These are phyloP conservation scores for Gilbertella persicaria DNA, from an alignment of 371 early-diverging fungal genomes.

Conservation along the genomic window DNA sequence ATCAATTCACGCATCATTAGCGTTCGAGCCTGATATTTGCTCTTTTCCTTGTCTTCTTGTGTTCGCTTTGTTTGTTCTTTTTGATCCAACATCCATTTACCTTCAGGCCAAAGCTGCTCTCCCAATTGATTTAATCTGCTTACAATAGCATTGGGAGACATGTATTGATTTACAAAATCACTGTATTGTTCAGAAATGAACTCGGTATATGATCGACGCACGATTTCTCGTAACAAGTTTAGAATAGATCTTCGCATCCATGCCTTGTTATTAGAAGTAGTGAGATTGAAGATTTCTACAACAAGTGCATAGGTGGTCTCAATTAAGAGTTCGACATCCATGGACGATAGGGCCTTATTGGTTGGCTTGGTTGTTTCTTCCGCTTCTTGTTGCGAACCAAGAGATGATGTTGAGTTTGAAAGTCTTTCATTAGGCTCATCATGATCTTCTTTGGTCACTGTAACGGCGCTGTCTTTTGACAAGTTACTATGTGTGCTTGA, in stretches of 20 bases:
- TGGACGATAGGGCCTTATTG: slow-evolving; percentile 24
- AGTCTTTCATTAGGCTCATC: neutral
- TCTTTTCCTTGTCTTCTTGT: slow-evolving; percentile 35
- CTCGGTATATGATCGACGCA: slow-evolving; percentile 44
- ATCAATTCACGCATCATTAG: slow-evolving; percentile 38
- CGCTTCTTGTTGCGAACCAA: neutral
- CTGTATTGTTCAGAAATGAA: slow-evolving; percentile 40
- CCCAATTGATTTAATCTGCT: slow-evolving; percentile 18
- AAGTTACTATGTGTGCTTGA: slow-evolving; percentile 22
- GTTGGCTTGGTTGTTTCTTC: neutral
- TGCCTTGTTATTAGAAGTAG: slow-evolving; percentile 45
- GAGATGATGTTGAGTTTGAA: neutral
- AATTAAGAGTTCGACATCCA: slow-evolving; percentile 50
- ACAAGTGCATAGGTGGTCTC: slow-evolving; percentile 51
- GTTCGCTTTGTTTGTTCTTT: slow-evolving; percentile 19
- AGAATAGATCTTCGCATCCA: slow-evolving; percentile 47
- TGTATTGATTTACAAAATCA: slow-evolving; percentile 33
- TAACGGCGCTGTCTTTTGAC: neutral
- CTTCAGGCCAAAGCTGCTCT: slow-evolving; percentile 43
- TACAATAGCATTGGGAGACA: slow-evolving; percentile 36
- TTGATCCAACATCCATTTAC: slow-evolving; percentile 20
- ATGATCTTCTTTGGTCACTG: neutral
- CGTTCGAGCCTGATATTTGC: slow-evolving; percentile 25
- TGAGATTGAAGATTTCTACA: slow-evolving; percentile 49
- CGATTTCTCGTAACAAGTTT: slow-evolving; percentile 42